A percentile compares a stretch with the other conserved stretches of the same genome.
phyloP scores from a whole-genome alignment of 2,329 filamentous ascomycete genomes.

The Penicillium sclerotiorum region DNA sequence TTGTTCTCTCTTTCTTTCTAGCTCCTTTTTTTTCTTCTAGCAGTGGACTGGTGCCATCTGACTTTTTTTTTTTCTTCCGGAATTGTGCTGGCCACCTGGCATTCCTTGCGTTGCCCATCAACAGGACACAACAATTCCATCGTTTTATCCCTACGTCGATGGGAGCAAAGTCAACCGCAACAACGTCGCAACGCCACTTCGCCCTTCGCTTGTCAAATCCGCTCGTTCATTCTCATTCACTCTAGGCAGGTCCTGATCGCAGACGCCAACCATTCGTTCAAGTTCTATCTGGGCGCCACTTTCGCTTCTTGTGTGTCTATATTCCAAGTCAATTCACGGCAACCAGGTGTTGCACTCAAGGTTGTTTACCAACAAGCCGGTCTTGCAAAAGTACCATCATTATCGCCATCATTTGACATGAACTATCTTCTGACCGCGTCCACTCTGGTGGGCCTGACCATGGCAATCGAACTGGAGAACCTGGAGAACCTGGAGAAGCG shows the following conservation, averaged over 20 bases:
- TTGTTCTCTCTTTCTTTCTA: conserved; percentile 15
- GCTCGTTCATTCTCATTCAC: conserved; percentile 10
- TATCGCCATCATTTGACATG: too few species aligned
- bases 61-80: neutral
- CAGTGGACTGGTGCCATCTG: conserved; percentile 19
- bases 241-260: conserved; percentile 24
- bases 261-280: conserved; percentile 9
- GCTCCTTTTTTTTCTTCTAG: conserved; percentile 1
- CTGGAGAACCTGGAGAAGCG: too few species aligned
- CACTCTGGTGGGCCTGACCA: too few species aligned
- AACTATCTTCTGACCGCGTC: too few species aligned
- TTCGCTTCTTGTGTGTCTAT: neutral
- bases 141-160: conserved; percentile 14
- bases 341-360: neutral
- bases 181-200: neutral
- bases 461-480: conserved; percentile 31
- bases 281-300: neutral
- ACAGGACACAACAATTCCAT: conserved; percentile 16
- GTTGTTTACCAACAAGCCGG: conserved; percentile 29
- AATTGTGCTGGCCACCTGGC: conserved; percentile 6
- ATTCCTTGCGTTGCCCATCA: conserved; percentile 35
- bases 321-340: neutral
- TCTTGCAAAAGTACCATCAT: conserved; percentile 24
- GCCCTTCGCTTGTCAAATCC: conserved; percentile 3
- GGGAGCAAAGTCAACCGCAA: conserved; percentile 1